phyloP scores from a whole-genome alignment of 2,329 filamentous ascomycete genomes.

The Eurotiales sp. region DNA sequence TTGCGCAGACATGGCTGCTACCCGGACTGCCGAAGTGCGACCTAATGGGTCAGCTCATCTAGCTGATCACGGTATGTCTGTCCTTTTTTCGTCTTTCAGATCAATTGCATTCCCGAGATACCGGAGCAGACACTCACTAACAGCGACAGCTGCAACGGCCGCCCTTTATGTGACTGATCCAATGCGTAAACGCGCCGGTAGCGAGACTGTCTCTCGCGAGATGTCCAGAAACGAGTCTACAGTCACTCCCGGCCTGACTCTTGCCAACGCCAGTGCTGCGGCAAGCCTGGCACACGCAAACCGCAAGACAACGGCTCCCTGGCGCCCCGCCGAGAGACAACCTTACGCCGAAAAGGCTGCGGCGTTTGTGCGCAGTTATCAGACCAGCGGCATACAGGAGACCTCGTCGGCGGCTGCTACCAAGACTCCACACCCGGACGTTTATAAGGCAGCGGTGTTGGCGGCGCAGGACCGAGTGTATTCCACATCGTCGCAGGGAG shows the following conservation, averaged over 20 bases:
- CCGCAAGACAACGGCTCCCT: conserved; percentile 52
- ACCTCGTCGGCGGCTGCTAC: too few species aligned
- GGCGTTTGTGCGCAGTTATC: conserved; percentile 57
- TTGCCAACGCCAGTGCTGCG: conserved; percentile 67
- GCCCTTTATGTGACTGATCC: conserved; percentile 55
- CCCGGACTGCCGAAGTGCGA: not conserved
- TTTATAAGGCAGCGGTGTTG: conserved; percentile 70
- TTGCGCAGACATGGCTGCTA: conserved; percentile 11
- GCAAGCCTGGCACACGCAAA: conserved; percentile 70
- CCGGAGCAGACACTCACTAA: not conserved
- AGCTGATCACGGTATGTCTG: conserved; percentile 15
- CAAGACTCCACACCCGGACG: conserved; percentile 59
- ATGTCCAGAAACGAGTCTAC: conserved; percentile 26
- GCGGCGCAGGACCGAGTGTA: conserved; percentile 43
- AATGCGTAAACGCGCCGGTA: conserved; percentile 24
- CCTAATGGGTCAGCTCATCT: conserved; percentile 2
- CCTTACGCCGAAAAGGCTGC: conserved; percentile 59
- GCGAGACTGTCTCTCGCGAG: conserved; percentile 4
- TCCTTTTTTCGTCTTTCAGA: not conserved
- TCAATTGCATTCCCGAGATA: too few species aligned
- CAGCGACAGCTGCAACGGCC: conserved; percentile 53
- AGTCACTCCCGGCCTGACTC: conserved; percentile 52
- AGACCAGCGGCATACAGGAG: conserved; percentile 31
- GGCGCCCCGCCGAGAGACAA: conserved; percentile 63
- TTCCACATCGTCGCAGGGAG: conserved; percentile 14